Conservation (phyloP, 768 basidiomycete species). For the Tubosaeta brunneosetosa region DNA sequence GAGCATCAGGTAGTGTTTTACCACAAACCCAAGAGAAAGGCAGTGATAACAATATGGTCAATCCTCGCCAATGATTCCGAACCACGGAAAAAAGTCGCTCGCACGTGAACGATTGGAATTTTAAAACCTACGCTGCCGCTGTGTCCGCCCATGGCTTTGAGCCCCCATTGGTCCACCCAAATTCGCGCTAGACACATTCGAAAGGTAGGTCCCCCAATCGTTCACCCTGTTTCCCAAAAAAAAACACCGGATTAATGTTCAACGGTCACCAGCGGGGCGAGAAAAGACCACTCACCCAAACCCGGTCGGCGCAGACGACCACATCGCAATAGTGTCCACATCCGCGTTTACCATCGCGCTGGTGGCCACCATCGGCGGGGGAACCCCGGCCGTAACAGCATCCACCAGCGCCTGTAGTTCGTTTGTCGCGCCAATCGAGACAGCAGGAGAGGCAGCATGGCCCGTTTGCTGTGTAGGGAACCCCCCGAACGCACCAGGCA, state of each 20-base stretch:
- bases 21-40: too few species aligned
- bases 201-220: conserved; percentile 39
- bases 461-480: background rate
- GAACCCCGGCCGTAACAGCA: background rate
- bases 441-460: background rate
- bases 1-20: background rate
- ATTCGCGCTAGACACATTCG: conserved; percentile 27
- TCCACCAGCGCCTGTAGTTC: conserved; percentile 18
- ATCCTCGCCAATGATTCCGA: too few species aligned
- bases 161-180: conserved; percentile 8
- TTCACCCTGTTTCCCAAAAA: conserved; percentile 27
- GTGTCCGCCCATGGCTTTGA: background rate
- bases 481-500: conserved; percentile 9
- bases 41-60: too few species aligned
- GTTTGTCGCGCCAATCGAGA: background rate
- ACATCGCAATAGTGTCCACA: conserved; percentile 53
- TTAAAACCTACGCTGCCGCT: background rate
- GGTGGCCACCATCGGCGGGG: conserved; percentile 3
- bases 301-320: conserved; percentile 55
- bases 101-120: background rate
- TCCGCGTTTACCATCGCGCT: conserved; percentile 31
- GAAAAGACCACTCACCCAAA: conserved; percentile 49
- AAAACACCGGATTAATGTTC: background rate
- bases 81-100: background rate
- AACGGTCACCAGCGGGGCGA: background rate